Evolutionary conservation across 768 basidiomycete species (phyloP), one percentile per base, ranked within the genome.

Genomic region (Gymnopilus junonius): DNA sequence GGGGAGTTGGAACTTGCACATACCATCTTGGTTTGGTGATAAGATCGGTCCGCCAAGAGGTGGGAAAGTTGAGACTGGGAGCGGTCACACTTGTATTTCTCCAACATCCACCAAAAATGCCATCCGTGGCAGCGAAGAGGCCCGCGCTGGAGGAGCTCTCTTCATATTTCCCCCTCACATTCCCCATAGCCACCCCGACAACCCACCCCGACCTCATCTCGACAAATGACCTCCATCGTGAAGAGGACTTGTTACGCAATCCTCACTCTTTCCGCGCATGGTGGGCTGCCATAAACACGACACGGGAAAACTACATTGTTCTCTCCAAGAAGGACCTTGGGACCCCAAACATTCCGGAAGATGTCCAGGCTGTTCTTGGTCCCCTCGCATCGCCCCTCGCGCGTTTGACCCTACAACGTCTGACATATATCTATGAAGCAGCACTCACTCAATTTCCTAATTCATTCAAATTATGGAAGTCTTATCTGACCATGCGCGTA

Each of bases 401-500:
- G 46, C 85, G 95, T 65, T 82, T 87, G 45, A 88, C 89, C 27
- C 79, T 99, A 7, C 94, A 97, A 69, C 87, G 90, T 51, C 79
- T 97, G 32, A 91, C 91, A 2, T 95, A 93, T 75, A 84, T 97
- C n/a, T 99, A 97, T 73, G 97, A 99, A 76, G 82, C 93, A 20
- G 97, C 97, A 0, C 84, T 99, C 23, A 83, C 78, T 3, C 86
- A 95, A 65, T 97, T 98, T 70, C 91, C 96, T 0, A 87, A 85
- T 11, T 93, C 91, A 2, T 99, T 94, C 87, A 95, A 97, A 75
- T 78, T 99, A 56, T 99, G 97, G 97, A 95, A 94, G 72, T 85
- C 93, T 0, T 99, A 99, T 75, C 81, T 98, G 43, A 83, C 83
- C 55, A 87, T 90, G 78, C 86, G 97, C 51, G 89, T 92, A 83